A percentile compares a stretch with the other conserved stretches of the same genome.
These are phyloP conservation scores for Ophiostoma pallidulum DNA, from an alignment of 2,329 filamentous ascomycete species.

Conservation along the genomic window DNA sequence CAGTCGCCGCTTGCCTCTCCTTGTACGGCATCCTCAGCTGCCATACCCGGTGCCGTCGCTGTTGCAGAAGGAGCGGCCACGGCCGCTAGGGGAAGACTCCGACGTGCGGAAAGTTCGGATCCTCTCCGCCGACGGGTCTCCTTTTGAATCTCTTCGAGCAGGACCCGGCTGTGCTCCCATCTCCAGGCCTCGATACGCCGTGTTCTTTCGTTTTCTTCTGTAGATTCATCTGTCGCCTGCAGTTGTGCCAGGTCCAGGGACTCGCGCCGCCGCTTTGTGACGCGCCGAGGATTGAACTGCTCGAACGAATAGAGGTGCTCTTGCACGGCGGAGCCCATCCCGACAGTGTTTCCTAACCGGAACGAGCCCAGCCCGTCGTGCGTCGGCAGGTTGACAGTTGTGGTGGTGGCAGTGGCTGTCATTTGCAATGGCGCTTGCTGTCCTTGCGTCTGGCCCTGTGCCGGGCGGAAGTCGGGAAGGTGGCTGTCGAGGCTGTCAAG, in stretches of 20 bases:
- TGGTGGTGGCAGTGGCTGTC: background rate
- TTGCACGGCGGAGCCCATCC: conserved; percentile 51
- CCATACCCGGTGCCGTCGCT: background rate
- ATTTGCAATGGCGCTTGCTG: conserved; percentile 17
- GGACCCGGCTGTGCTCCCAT: conserved; percentile 74
- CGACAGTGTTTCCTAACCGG: conserved; percentile 45
- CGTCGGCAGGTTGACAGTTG: conserved; percentile 51
- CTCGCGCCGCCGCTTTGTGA: conserved; percentile 41
- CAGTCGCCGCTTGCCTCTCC: conserved; percentile 27
- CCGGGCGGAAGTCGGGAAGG: conserved; percentile 69
- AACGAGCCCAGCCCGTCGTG: conserved; percentile 93
- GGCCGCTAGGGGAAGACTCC: background rate
- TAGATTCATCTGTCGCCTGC: conserved; percentile 43
- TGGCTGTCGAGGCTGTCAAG: conserved; percentile 91
- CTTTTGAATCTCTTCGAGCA: conserved; percentile 81
- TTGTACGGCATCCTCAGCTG: background rate
- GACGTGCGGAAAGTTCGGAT: conserved; percentile 41
- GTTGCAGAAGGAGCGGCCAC: background rate
- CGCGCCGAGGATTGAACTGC: conserved; percentile 64
- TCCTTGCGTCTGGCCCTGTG: conserved; percentile 13
- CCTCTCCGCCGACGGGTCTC: conserved; percentile 65
- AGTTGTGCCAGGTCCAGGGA: conserved; percentile 42
- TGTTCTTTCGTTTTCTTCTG: conserved; percentile 63
- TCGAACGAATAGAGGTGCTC: conserved; percentile 88
- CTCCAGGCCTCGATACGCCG: conserved; percentile 87